Percentiles rank a stretch among this genome's conserved stretches.
Evolutionary conservation across 805 yeast species (phyloP).

Genomic region (Zygosaccharomyces bailii): DNA sequence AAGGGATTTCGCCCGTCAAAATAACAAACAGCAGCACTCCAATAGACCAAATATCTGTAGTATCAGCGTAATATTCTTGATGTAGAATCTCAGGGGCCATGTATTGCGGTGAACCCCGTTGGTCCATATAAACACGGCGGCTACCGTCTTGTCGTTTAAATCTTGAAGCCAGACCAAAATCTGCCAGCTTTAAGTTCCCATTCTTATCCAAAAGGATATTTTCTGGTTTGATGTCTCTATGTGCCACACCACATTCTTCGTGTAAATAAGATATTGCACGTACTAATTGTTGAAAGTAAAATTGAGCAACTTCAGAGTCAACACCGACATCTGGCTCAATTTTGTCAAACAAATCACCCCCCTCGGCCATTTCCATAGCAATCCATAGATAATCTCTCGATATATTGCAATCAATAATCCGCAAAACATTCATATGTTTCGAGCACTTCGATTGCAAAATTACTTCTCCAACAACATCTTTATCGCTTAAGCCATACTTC

Average conservation of each 20-base stretch:
- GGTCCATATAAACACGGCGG: constrained; percentile 45
- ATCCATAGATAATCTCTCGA: constrained; percentile 60
- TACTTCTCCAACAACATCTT: constrained; percentile 50
- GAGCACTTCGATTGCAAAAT: constrained; percentile 56
- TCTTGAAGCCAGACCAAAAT: constrained; percentile 70
- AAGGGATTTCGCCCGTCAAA: constrained; percentile 63
- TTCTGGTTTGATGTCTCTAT: constrained; percentile 75
- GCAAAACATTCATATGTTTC: constrained; percentile 58
- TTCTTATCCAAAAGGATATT: constrained; percentile 59
- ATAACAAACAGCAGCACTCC: constrained; percentile 62
- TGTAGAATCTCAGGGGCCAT: constrained; percentile 69
- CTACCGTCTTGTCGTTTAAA: constrained; percentile 50
- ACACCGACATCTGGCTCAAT: constrained; percentile 74
- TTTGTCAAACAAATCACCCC: constrained; percentile 76
- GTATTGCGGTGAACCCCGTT: constrained; percentile 74
- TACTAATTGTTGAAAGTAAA: constrained; percentile 63
- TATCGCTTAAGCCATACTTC: constrained; percentile 37
- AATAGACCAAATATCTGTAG: constrained; percentile 66
- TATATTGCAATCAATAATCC: constrained; percentile 51
- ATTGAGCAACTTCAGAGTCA: constrained; percentile 61
- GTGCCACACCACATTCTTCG: constrained; percentile 59
- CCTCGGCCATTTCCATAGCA: constrained; percentile 63
- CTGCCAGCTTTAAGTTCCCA: constrained; percentile 71
- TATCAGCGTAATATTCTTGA: constrained; percentile 51
- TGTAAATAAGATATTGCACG: constrained; percentile 61